Evolutionary conservation across 148 eudicot genomes (phyloP).

Genomic region (Camellia lanceoleosa): DNA sequence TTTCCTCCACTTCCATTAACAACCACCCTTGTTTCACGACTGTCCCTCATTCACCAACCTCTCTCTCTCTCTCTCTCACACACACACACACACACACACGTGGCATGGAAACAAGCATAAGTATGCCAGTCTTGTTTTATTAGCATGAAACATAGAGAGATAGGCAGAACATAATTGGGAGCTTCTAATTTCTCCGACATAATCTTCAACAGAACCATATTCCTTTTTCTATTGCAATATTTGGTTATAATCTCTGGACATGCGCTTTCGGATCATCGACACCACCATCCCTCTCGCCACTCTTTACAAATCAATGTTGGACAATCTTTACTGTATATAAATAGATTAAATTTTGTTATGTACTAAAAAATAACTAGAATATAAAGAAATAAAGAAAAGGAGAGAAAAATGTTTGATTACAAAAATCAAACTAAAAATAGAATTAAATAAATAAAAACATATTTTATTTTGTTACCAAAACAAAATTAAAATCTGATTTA

Average conservation of each 20-base stretch:
- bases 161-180: neutral
- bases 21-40: neutral
- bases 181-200: conserved; percentile 12
- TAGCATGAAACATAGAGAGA: conserved; percentile 11
- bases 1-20: conserved; percentile 5
- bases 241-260: conserved; percentile 5
- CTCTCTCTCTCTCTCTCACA: neutral
- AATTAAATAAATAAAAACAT: too few species aligned
- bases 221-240: conserved; percentile 13
- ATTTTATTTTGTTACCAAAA: too few species aligned
- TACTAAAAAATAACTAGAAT: too few species aligned
- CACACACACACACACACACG: too few species aligned
- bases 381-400: too few species aligned
- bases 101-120: neutral
- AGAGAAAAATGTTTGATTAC: too few species aligned
- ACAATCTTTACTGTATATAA: too few species aligned
- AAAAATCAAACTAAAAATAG: too few species aligned
- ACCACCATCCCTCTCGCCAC: conserved; percentile 12
- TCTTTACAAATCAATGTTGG: too few species aligned
- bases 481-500: too few species aligned
- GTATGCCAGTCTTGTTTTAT: neutral
- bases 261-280: conserved; percentile 7
- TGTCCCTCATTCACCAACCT: neutral
- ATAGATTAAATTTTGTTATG: too few species aligned
- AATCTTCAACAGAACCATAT: conserved; percentile 16